Percentiles rank a stretch among this genome's conserved stretches.
phyloP scores from a whole-genome alignment of 2,329 filamentous ascomycete genomes.

The Graphilbum fragrans region DNA sequence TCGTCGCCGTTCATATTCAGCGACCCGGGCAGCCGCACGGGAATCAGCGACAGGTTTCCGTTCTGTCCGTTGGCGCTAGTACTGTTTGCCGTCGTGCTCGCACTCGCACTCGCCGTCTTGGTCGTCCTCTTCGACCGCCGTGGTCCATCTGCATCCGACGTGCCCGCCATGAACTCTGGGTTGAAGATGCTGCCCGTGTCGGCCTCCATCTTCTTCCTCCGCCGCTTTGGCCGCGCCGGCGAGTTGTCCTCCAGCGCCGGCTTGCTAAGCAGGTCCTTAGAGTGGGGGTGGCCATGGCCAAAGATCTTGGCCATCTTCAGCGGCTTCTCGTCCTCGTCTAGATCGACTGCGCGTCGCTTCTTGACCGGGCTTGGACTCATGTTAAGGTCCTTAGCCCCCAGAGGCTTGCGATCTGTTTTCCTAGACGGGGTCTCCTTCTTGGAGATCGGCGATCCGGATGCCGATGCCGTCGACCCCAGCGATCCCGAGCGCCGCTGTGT shows the following conservation, averaged over 20 bases:
- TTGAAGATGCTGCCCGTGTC: conserved; percentile 16
- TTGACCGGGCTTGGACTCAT: conserved; percentile 24
- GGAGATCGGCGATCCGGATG: conserved; percentile 18
- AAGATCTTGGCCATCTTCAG: neutral
- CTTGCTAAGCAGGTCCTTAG: conserved; percentile 12
- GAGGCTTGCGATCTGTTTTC: conserved; percentile 15
- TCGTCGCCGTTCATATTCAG: conserved; percentile 13
- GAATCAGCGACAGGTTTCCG: conserved; percentile 18
- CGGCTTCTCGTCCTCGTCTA: neutral
- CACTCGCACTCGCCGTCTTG: neutral
- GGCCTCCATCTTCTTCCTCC: conserved; percentile 16
- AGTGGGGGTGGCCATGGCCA: neutral
- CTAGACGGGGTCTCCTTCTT: conserved; percentile 8
- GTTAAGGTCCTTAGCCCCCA: conserved; percentile 23
- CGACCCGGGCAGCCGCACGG: conserved; percentile 19
- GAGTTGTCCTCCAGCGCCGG: conserved; percentile 14
- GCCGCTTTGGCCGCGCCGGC: conserved; percentile 16
- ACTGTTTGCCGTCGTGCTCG: conserved; percentile 4
- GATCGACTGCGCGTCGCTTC: conserved; percentile 20
- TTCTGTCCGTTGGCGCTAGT: conserved; percentile 10
- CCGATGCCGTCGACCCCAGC: conserved; percentile 14
- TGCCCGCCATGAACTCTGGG: conserved; percentile 11
- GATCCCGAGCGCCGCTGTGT: conserved; percentile 16
- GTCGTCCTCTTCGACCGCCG: neutral
- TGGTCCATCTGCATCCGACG: neutral